Evolutionary conservation across 768 basidiomycete species (phyloP).

Genomic region (Galerina marginata): DNA sequence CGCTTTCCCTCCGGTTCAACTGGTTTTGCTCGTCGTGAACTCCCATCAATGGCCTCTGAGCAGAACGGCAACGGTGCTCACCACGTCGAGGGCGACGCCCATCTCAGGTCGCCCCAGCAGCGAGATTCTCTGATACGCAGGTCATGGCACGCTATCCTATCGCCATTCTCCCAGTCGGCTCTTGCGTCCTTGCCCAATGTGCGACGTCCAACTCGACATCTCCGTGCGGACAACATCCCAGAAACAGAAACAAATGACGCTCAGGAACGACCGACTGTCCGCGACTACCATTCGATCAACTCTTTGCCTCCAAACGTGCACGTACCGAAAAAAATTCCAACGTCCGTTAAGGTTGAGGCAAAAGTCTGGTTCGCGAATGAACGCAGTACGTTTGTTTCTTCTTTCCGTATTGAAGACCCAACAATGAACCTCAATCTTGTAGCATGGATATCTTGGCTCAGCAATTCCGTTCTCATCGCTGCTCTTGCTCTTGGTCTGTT

Average conservation of each 20-base stretch:
- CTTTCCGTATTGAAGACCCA: background rate
- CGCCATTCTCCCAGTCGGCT: slow-evolving; percentile 74
- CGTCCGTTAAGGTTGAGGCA: slow-evolving; percentile 85
- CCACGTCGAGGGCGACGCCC: slow-evolving; percentile 8
- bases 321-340: slow-evolving; percentile 82
- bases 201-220: slow-evolving; percentile 55
- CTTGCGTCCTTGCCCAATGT: slow-evolving; percentile 52
- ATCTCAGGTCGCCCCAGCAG: slow-evolving; percentile 6
- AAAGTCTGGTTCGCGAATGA: slow-evolving; percentile 99
- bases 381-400: slow-evolving; percentile 60
- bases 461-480: slow-evolving; percentile 82
- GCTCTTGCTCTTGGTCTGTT: slow-evolving; percentile 87
- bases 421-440: background rate
- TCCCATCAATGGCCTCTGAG: slow-evolving; percentile 5
- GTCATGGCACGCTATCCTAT: slow-evolving; percentile 60
- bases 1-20: background rate
- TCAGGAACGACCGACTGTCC: slow-evolving; percentile 63
- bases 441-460: slow-evolving; percentile 96
- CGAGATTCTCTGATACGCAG: slow-evolving; percentile 52
- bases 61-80: background rate
- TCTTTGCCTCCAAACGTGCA: slow-evolving; percentile 65
- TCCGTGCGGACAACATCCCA: slow-evolving; percentile 77
- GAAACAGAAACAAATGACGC: slow-evolving; percentile 53
- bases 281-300: slow-evolving; percentile 81
- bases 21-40: background rate